Evolutionary conservation across 202 grass and related monocot species (phyloP).

Genomic region (Schoenoplectus triqueter): DNA sequence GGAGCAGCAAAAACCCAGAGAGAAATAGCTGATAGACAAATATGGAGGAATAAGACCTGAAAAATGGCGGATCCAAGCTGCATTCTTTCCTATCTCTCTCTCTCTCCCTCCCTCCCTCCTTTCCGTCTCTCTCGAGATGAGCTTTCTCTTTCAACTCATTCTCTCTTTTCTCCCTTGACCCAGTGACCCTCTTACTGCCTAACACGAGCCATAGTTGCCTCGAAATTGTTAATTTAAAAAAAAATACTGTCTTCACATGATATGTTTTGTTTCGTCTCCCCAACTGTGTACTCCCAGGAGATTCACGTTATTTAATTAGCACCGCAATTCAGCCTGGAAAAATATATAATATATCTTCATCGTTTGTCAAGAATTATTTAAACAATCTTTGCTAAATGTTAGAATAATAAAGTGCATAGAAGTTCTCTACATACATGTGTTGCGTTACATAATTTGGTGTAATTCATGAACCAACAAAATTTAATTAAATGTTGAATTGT

Average conservation of each 20-base stretch:
- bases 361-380: no score
- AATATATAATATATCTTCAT: no score
- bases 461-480: no score
- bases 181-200: conserved; percentile 33
- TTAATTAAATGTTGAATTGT: no score
- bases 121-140: conserved; percentile 3
- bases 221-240: conserved; percentile 8
- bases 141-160: conserved; percentile 37
- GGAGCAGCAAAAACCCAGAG: conserved; percentile 42
- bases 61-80: conserved; percentile 48
- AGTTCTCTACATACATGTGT: no score
- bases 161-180: conserved; percentile 36
- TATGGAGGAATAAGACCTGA: conserved; percentile 47
- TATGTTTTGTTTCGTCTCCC: background rate
- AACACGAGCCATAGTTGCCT: conserved; percentile 37
- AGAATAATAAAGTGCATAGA: no score
- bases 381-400: no score
- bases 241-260: background rate
- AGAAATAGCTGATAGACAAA: conserved; percentile 39
- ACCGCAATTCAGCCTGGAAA: no score
- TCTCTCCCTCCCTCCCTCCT: background rate
- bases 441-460: no score
- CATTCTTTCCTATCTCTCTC: conserved; percentile 39
- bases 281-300: background rate
- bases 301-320: background rate